Conservation (phyloP, 257 asterid species). For the Jasminum sambac region DNA sequence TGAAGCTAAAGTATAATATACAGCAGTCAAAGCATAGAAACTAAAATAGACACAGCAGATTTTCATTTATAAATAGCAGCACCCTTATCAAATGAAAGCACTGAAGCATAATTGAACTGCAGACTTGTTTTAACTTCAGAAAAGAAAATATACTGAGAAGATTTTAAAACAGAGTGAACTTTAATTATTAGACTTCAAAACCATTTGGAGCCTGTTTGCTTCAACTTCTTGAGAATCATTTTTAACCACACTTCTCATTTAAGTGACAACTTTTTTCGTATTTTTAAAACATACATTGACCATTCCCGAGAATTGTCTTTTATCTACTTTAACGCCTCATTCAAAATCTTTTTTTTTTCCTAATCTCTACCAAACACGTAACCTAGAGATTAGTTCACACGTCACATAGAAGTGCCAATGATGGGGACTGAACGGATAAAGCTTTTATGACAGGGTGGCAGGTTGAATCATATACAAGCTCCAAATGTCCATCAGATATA, state of each 20-base stretch:
- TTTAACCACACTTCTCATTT: too few relatives aligned
- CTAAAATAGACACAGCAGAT: constrained; percentile 20
- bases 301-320: too few relatives aligned
- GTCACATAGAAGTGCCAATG: neutral
- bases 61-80: neutral
- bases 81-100: neutral
- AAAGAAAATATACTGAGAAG: neutral
- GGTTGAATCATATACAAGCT: neutral
- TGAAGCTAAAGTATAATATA: constrained; percentile 3
- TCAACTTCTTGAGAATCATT: too few relatives aligned
- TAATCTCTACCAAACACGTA: too few relatives aligned
- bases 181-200: constrained; percentile 7
- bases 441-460: neutral
- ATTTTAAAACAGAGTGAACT: neutral
- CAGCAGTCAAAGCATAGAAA: neutral
- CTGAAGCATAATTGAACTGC: neutral
- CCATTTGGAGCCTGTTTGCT: too few relatives aligned
- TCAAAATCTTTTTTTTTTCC: too few relatives aligned
- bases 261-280: too few relatives aligned
- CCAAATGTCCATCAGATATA: neutral
- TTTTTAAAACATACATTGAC: too few relatives aligned
- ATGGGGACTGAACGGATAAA: neutral
- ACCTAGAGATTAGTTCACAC: neutral
- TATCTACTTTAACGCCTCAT: too few relatives aligned
- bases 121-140: neutral